Percentiles rank a stretch among this genome's conserved stretches.
Conservation (phyloP, 129 eudicot genomes). For the Pittosporum tobira region DNA sequence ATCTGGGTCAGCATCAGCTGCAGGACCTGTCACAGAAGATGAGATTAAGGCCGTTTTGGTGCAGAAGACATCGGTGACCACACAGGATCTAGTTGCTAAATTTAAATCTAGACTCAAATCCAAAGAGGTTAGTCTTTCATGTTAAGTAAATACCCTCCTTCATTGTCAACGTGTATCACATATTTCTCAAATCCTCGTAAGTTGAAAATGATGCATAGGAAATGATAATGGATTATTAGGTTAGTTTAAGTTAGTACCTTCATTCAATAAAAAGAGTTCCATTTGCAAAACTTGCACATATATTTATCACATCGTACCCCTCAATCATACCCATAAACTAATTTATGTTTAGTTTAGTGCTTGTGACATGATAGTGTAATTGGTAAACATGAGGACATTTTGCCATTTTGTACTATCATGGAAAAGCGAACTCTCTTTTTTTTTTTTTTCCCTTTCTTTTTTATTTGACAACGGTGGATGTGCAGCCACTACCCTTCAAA, state of each 20-base stretch:
- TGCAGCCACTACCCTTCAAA: too few relatives aligned
- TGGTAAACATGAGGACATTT: too few relatives aligned
- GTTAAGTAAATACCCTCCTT: neutral
- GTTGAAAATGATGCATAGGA: neutral
- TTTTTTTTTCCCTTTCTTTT: too few relatives aligned
- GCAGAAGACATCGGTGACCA: slow-evolving; percentile 69
- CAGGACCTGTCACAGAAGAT: slow-evolving; percentile 83
- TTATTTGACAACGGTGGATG: too few relatives aligned
- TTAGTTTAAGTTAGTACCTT: neutral
- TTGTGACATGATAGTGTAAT: too few relatives aligned
- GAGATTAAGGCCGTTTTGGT: slow-evolving; percentile 72
- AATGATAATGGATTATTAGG: neutral
- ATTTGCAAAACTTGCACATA: neutral
- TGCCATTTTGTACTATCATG: too few relatives aligned
- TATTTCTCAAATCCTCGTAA: neutral
- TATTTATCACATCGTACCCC: too few relatives aligned
- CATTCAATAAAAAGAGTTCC: too few relatives aligned
- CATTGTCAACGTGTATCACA: neutral
- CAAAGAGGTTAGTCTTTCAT: slow-evolving; percentile 46
- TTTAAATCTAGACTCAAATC: slow-evolving; percentile 65
- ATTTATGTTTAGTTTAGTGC: too few relatives aligned
- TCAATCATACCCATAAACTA: too few relatives aligned
- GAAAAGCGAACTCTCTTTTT: too few relatives aligned
- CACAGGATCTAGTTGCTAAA: slow-evolving; percentile 81
- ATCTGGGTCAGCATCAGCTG: slow-evolving; percentile 29